Evolutionary conservation across 2,329 filamentous ascomycete genomes (phyloP), one percentile per base, ranked within the genome.

Genomic region (Chrysoporthe puriensis): DNA sequence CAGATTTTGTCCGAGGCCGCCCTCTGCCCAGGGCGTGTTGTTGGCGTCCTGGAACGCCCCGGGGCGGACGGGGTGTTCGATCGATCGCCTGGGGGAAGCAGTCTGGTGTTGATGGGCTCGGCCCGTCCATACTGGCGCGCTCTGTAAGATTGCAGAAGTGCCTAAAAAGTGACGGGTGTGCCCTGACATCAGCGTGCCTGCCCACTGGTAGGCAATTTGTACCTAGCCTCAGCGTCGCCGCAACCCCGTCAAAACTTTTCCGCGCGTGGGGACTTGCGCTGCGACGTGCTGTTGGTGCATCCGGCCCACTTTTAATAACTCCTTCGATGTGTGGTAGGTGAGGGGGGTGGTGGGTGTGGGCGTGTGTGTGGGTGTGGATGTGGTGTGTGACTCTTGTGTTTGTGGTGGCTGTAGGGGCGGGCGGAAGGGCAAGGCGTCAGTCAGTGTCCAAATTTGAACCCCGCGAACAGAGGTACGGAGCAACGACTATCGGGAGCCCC

Each of bases 241-340:
- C 57, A 40, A 36, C 26, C 57, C 16, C 34, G 14, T 58, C 9
- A 16, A 42, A 42, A 42, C 21, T 26, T 58, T 58, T 40, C 9
- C 9, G 16, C 5, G 16, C 32, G 14, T 40, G 7, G 32, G 42
- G 14, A 40, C 16, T 40, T 42, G 32, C 16, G 44, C 5, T 32
- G 54, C 18, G 14, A n/a, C 36, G 0, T n/a, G 32, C 7, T 43
- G 40, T 44, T 21, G 44, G 44, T 44, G 40, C 26, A 44, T n/a
- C 11, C 9, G 57, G 14, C 40, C 57, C 57, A 60, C 57, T 60
- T 60, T 44, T 60, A 6, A 60, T 59, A 21, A 13, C 34, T 18
- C 54, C 43, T 36, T 14, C 32, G 26, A 26, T 26, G 26, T 26
- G 26, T 26, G 26, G 26, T 26, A 26, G 26, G 26, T 26, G 26